Evolutionary conservation across 371 early-diverging fungal species (phyloP), one percentile per base, ranked within the genome.

Genomic region (Syncephalastrum sp.): DNA sequence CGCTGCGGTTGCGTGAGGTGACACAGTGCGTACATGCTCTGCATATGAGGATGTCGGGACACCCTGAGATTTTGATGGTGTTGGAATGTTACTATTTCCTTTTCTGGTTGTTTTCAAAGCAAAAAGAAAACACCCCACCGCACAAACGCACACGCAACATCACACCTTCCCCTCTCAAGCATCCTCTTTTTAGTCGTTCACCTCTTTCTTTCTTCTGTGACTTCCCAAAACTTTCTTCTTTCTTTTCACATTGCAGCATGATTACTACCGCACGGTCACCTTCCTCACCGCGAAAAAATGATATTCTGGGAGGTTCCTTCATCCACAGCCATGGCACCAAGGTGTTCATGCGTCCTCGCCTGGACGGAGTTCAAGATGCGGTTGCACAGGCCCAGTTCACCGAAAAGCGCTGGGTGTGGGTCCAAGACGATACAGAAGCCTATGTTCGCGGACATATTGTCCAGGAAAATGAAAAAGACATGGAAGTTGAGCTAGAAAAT

Each of bases 341-440:
- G 50, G 74, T 69, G 13, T 78, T 71, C 46, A 56, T 78, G 19
- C 63, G 63, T 13, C 67, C 68, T 38, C 69, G 68, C 33, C 42
- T 68, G 16, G 75, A 79, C 50, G 69, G 69, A 33, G 82, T 79
- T 8, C 62, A 77, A 47, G 91, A 91, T 67, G 85, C 90, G 3
- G 83, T 91, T 3, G 86, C 82, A 23, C 88, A 88, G 68, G 86
- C 91, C 6, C 82, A 83, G 46, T 92, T 90, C 70, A 85, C 84
- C 49, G 92, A 93, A 60, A 90, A 92, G 76, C 93, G 87, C 48
- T 98, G 95, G 95, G 92, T 96, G 17, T 98, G 97, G 98, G 89
- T 98, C 23, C 86, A 92, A 53, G 93, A 96, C 75, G 87, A 85
- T 45, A 82, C 90, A 15, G 89, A 96, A 57, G 96, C 93, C 7